phyloP scores from a whole-genome alignment of 2,329 filamentous ascomycete species.

The Colletotrichum australisinense region DNA sequence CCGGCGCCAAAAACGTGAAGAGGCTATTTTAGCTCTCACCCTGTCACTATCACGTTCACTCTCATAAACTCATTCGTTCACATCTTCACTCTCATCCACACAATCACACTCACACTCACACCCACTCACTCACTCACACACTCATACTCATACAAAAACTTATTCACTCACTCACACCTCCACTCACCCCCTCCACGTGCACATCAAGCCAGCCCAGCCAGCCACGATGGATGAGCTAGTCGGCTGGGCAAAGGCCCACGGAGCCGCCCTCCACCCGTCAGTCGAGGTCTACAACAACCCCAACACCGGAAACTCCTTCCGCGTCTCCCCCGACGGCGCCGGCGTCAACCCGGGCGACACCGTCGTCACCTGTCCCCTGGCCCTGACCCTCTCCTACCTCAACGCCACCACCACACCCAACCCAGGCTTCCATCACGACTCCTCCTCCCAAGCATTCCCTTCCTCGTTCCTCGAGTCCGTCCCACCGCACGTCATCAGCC shows the following conservation, averaged over 20 bases:
- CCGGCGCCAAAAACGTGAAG: not conserved
- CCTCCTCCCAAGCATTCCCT: slow-evolving; percentile 53
- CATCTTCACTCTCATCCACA: not conserved
- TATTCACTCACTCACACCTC: not conserved
- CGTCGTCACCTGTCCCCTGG: slow-evolving; percentile 64
- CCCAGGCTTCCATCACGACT: slow-evolving; percentile 36
- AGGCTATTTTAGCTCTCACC: not conserved
- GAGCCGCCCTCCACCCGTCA: slow-evolving; percentile 60
- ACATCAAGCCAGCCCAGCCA: not conserved
- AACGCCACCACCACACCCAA: slow-evolving; percentile 56
- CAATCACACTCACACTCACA: not conserved
- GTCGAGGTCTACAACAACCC: slow-evolving; percentile 65
- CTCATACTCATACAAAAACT: not conserved
- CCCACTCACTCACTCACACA: not conserved
- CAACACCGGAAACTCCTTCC: slow-evolving; percentile 65
- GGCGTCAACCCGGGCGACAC: slow-evolving; percentile 50
- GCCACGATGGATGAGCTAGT: slow-evolving; percentile 47
- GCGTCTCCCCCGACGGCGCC: slow-evolving; percentile 52
- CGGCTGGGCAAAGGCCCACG: slow-evolving; percentile 59
- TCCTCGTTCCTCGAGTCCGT: slow-evolving; percentile 58
- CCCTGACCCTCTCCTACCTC: slow-evolving; percentile 68
- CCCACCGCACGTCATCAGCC: slow-evolving; percentile 70
- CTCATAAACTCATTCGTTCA: not conserved
- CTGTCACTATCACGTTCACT: not conserved
- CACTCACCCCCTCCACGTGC: not conserved